Evolutionary conservation across 1,284 basidiomycete genomes (phyloP), one percentile per base, ranked within the genome.

Genomic region (Marasmius oreades): DNA sequence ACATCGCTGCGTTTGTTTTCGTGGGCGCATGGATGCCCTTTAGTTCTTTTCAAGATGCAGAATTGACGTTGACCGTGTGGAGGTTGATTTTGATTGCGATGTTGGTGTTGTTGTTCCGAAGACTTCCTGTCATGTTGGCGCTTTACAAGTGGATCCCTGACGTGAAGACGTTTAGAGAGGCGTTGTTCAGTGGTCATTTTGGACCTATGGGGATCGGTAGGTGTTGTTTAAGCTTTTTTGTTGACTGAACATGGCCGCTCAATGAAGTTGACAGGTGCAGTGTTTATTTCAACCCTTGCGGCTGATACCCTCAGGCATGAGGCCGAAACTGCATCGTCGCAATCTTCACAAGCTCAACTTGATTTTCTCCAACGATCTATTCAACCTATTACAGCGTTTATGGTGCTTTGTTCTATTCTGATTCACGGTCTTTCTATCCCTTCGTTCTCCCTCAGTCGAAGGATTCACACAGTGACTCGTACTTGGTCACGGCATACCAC

Each of bases 1-100:
- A 95, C 74, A 83, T 91, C 59, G 90, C 92, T 22, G 85, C 87
- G 1, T 97, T 97, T 76, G 86, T 96, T 56, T 96, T 90, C 67
- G 89, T 96, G 57, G 94, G 94, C 58, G 93, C 95, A 34, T 93
- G 94, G 84, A 95, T 95, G 81, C 95, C 95, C 0, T 97, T 98
- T 71, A 71, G 78, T 64, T 76, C 80, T 43, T 97, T 94, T 16
- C n/a, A 33, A 8, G 26, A 50, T 33, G 26, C 47, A n/a, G 47
- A 50, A 20, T 26, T 50, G 26, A 50, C 24, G 14, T 18, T 50
- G n/a, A 50, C 26, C 28, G 42, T 53, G 11, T 53, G 52, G 52
- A 43, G 52, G 26, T 26, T 53, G 18, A 31, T 53, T 3, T 37
- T 53, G 4, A 53, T 53, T 31, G 52, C 52, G 22, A 43, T 53